These are phyloP conservation scores for Przewalskia tangutica DNA, from an alignment of 257 asterid species.

Conservation along the genomic window DNA sequence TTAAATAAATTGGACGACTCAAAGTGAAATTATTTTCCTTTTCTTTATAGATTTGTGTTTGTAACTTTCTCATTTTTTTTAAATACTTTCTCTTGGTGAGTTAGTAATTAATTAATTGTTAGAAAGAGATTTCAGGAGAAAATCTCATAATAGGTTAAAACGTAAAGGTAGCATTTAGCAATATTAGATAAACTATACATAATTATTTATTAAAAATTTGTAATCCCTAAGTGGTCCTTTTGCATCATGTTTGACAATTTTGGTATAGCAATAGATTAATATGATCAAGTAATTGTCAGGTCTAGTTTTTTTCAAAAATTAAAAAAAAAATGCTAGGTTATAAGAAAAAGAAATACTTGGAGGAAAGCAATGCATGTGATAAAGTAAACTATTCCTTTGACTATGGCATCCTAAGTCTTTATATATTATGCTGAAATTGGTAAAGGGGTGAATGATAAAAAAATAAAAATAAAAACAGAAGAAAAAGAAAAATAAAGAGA, in stretches of 20 bases:
- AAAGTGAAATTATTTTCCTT: too few species aligned
- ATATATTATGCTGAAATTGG: background rate
- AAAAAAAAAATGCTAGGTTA: too few species aligned
- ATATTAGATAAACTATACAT: too few species aligned
- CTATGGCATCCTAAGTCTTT: background rate
- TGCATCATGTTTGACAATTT: background rate
- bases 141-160: background rate
- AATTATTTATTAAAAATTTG: too few species aligned
- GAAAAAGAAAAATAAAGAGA: background rate
- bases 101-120: too few species aligned
- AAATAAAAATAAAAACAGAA: background rate
- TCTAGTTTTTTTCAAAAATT: background rate
- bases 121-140: background rate
- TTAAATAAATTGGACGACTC: too few species aligned
- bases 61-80: too few species aligned
- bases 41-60: background rate
- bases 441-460: background rate
- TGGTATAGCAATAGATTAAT: background rate
- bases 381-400: background rate
- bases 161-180: background rate
- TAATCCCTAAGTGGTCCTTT: background rate
- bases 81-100: too few species aligned
- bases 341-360: background rate
- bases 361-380: slow-evolving; percentile 11
- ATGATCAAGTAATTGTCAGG: background rate